phyloP scores from a whole-genome alignment of 352 stramenopile species.

The Pythium sp. region DNA sequence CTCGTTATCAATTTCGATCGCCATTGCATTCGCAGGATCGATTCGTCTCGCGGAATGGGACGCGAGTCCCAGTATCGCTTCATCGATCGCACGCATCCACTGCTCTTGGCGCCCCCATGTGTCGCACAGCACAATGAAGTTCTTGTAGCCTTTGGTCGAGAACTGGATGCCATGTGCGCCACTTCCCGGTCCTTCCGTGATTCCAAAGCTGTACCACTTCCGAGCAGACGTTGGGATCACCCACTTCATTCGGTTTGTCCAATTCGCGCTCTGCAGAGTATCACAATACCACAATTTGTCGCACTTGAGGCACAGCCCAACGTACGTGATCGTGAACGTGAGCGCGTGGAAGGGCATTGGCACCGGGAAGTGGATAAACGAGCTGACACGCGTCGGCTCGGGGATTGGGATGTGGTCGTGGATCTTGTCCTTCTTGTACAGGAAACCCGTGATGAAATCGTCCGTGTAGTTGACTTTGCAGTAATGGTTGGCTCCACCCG shows the following conservation, averaged over 20 bases:
- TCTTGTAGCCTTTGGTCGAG: slow-evolving; percentile 88
- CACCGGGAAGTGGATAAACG: slow-evolving; percentile 87
- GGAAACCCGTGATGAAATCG: slow-evolving; percentile 84
- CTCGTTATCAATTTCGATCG: slow-evolving; percentile 89
- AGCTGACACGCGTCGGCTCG: slow-evolving; percentile 80
- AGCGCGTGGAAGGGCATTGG: slow-evolving; percentile 87
- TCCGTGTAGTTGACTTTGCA: slow-evolving; percentile 85
- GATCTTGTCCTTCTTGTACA: slow-evolving; percentile 92
- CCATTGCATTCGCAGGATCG: slow-evolving; percentile 66
- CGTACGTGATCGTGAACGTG: slow-evolving; percentile 84
- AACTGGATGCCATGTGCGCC: slow-evolving; percentile 85
- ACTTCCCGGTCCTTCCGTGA: slow-evolving; percentile 72
- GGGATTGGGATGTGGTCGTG: slow-evolving; percentile 88
- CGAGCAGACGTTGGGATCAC: slow-evolving; percentile 82
- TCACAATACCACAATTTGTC: slow-evolving; percentile 89
- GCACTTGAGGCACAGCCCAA: slow-evolving; percentile 83
- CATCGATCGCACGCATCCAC: slow-evolving; percentile 84
- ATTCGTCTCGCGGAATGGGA: slow-evolving; percentile 60
- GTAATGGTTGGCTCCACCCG: slow-evolving; percentile 68
- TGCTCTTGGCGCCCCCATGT: slow-evolving; percentile 86
- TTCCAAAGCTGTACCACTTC: slow-evolving; percentile 87
- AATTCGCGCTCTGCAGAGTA: slow-evolving; percentile 79
- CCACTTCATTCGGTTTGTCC: slow-evolving; percentile 88
- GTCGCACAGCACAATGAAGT: slow-evolving; percentile 82
- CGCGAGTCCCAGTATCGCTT: slow-evolving; percentile 63